Base-by-base conservation (phyloP, 495 filamentous ascomycete species). In the Podospora sp. region DNA sequence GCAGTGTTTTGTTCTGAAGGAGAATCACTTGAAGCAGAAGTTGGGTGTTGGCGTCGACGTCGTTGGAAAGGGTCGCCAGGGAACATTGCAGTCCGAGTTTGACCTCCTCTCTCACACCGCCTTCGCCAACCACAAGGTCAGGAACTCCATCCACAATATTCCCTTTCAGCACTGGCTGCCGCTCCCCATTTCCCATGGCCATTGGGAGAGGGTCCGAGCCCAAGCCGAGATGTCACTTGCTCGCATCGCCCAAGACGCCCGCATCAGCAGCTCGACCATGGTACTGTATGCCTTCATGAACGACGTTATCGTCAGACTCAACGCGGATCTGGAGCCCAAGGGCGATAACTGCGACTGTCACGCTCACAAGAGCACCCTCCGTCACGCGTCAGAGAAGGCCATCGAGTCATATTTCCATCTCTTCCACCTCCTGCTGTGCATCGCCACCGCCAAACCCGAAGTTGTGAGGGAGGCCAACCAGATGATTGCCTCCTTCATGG, bases 401-500 rank as follows among this genome's bases (percentile, higher is more conserved):
- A 82, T 86, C 8, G 80, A 85, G 63, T 79, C 80, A 0, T 85
- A 86, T 73, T 85, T 86, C 67, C 80, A 82, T 53, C 79, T 85
- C 27, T 84, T 83, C 70, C 84, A 85, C 69, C 70, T 86, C 0
- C 75, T 86, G 4, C 73, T 86, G 21, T 84, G 81, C 68, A 59
- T 74, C 7, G 73, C 77, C 2, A 71, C 75, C 16, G 77, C 25
- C 73, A 21, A 61, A 66, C 18, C 60, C 61, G 24, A 35, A 0
- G 69, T 81, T 35, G 76, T 78, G 14, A 11, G 52, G 7, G 24
- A 70, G 1, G 75, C 78, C 20, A 80, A 81, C 69, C 51, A 63
- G 4, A 71, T 72, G 27, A 68, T 86, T 14, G 27, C 35, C 0
- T 65, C 65, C 58, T 84, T 84, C 68, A 65, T 75, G 20, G 51